These are phyloP conservation scores for Xylaria venustula DNA, from an alignment of 495 filamentous ascomycete species.

Conservation along the genomic window DNA sequence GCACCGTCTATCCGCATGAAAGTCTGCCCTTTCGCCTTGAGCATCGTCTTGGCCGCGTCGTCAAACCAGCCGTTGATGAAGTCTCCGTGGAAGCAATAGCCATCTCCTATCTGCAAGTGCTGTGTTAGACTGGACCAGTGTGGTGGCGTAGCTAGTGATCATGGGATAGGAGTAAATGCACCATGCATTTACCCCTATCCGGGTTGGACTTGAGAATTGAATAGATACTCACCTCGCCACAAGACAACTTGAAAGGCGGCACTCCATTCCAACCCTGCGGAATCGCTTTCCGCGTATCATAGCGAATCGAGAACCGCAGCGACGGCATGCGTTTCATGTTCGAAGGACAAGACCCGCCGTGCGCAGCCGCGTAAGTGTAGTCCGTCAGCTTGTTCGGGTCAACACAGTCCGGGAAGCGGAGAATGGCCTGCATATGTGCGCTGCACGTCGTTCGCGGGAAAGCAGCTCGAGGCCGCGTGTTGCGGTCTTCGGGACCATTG, in stretches of 20 bases:
- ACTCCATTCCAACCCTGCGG: constrained; percentile 34
- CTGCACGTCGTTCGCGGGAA: constrained; percentile 34
- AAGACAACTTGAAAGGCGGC: constrained; percentile 34
- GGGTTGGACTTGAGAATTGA: no score
- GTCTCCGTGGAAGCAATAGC: constrained; percentile 39
- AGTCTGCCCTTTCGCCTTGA: constrained; percentile 32
- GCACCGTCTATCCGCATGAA: constrained; percentile 37
- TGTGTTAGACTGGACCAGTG: no score
- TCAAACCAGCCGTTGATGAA: constrained; percentile 40
- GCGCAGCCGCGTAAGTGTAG: constrained; percentile 32
- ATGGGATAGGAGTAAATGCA: no score
- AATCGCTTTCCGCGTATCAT: constrained; percentile 27
- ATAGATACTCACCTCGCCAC: constrained; percentile 29
- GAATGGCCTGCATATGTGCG: constrained; percentile 34
- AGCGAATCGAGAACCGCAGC: constrained; percentile 33
- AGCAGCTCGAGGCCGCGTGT: constrained; percentile 29
- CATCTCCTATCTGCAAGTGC: constrained; percentile 31
- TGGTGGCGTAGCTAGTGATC: no score
- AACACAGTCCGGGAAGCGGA: constrained; percentile 37
- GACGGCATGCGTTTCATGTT: constrained; percentile 34
- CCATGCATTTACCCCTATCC: no score
- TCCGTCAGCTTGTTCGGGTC: constrained; percentile 31
- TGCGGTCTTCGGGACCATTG: constrained; percentile 34
- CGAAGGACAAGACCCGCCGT: constrained; percentile 29
- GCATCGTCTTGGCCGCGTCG: constrained; percentile 32